These are phyloP conservation scores for Aureobasidium sp. DNA, from an alignment of 2,329 filamentous ascomycete species.

Conservation along the genomic window DNA sequence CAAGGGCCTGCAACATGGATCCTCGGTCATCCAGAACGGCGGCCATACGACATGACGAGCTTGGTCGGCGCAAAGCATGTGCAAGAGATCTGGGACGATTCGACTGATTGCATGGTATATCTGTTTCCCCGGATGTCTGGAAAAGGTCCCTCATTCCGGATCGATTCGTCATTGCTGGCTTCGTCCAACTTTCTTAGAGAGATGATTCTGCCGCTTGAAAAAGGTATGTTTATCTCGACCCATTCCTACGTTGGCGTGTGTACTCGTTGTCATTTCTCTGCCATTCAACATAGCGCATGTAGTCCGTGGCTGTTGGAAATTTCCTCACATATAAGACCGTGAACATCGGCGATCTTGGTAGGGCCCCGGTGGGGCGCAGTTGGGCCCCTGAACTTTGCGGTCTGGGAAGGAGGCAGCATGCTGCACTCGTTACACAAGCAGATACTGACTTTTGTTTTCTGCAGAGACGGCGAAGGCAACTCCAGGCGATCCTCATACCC, in stretches of 20 bases:
- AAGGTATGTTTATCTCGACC: background rate
- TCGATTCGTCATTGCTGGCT: constrained; percentile 53
- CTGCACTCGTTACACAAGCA: too few species aligned
- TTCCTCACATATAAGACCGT: too few species aligned
- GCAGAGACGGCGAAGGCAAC: constrained; percentile 25
- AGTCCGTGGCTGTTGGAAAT: too few species aligned
- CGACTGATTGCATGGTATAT: constrained; percentile 57
- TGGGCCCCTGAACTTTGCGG: too few species aligned
- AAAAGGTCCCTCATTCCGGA: constrained; percentile 53
- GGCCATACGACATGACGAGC: constrained; percentile 48
- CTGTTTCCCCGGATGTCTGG: constrained; percentile 52
- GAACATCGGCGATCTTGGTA: too few species aligned
- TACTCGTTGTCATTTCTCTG: too few species aligned
- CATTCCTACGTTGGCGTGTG: too few species aligned
- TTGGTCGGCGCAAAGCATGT: constrained; percentile 49
- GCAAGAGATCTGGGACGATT: constrained; percentile 55
- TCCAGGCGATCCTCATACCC: constrained; percentile 25
- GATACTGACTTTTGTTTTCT: background rate
- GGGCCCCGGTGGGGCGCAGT: too few species aligned
- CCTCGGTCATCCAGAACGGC: constrained; percentile 49
- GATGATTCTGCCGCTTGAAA: constrained; percentile 18
- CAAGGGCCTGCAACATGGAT: constrained; percentile 49
- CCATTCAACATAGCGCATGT: too few species aligned
- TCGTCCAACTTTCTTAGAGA: constrained; percentile 45
- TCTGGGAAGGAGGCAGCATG: too few species aligned